phyloP scores from a whole-genome alignment of 495 filamentous ascomycete species.

The Xylaria curta region DNA sequence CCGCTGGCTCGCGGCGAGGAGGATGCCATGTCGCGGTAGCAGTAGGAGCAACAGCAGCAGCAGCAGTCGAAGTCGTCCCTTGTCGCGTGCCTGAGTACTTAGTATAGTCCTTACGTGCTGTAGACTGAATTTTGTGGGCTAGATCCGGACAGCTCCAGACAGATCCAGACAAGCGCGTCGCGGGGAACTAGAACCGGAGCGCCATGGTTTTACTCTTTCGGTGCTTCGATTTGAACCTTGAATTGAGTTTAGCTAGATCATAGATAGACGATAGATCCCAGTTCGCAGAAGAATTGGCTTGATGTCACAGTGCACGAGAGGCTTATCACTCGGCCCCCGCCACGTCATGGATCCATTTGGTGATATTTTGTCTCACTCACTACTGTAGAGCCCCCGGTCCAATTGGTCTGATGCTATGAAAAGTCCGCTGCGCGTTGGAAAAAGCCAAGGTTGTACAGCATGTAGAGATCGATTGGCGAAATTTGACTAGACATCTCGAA shows the following conservation, averaged over 20 bases:
- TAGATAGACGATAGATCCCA: background rate
- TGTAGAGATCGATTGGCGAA: conserved; percentile 10
- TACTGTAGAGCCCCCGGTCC: background rate
- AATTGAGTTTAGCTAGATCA: background rate
- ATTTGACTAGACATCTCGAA: background rate
- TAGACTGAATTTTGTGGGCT: background rate
- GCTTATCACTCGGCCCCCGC: background rate
- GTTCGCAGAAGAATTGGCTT: background rate
- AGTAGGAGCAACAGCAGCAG: too few relatives aligned
- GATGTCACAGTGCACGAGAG: background rate
- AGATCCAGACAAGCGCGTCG: background rate
- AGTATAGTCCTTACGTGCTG: background rate
- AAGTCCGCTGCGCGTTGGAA: background rate
- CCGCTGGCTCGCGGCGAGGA: conserved; percentile 38
- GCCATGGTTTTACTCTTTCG: conserved; percentile 1
- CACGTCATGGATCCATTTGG: background rate
- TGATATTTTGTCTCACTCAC: background rate
- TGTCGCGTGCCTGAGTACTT: background rate
- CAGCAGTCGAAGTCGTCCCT: background rate
- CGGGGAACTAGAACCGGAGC: conserved; percentile 7
- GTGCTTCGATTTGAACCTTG: background rate
- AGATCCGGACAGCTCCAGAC: background rate
- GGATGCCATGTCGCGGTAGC: conserved; percentile 34
- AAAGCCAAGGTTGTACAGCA: conserved; percentile 5
- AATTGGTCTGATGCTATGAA: conserved; percentile 7